Base-by-base conservation (phyloP, 2,329 filamentous ascomycete species). In the Xylogone sp. region DNA sequence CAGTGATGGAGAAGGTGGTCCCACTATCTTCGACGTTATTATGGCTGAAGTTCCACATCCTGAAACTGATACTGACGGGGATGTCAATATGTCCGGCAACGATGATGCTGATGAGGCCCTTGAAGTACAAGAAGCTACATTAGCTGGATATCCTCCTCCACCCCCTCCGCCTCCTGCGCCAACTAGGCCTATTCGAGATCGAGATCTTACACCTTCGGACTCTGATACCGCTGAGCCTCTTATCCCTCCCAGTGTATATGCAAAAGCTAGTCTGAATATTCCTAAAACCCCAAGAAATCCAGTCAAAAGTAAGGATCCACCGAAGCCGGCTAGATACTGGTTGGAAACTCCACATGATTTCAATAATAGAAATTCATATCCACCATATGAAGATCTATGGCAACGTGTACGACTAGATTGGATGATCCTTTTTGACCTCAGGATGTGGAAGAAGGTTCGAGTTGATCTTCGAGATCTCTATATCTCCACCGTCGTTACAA, bases 391-490 rank as follows among this genome's bases (percentile, higher is more conserved):
- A 68, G 88, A 99, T 63, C 77, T 99, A 4, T 91, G 90, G 73
- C 84, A 93, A 65, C 86, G 92, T 27, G 88, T 97, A 12, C 86
- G 94, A 27, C 76, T 99, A 5, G 94, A 99, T 69, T 96, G 90
- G 82, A 80, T 99, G 65, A 90, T 99, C 24, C 76, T 99, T 8
- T 99, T 96, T 66, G 94, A 99, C 67, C 73, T 99, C 48, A 80
- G 94, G 42, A 84, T 99, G 78, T 99, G 94, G 94, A 99, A 99
- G 71, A 94, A 91, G 67, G 82, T 95, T 27, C 84, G 94, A 51
- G 91, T 93, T 46, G 89, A 96, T 65, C 79, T 99, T 51, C 86
- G 94, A 27, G 88, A 96, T 56, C 81, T 99, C 1, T 97, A 97
- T 70, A 96, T 99, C 61, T 94, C 90, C 46, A 99, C 94, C 0